A percentile compares a stretch with the other conserved stretches of the same genome.
These are phyloP conservation scores for Globisporangium paroecandrum DNA, from an alignment of 352 stramenopile species.

Conservation along the genomic window DNA sequence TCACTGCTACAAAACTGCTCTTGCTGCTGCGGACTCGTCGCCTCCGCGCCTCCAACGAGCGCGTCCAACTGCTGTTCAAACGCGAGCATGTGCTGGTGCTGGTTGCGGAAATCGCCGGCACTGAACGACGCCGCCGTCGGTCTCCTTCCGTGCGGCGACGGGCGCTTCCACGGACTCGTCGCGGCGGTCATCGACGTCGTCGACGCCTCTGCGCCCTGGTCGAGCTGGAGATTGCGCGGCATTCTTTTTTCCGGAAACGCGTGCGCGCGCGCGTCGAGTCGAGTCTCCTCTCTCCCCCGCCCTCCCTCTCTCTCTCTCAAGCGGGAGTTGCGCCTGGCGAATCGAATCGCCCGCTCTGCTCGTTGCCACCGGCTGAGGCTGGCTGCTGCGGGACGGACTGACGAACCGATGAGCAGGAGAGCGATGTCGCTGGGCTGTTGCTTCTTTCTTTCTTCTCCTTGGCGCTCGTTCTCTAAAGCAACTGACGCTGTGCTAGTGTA, in stretches of 20 bases:
- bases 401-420: background rate
- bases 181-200: constrained; percentile 10
- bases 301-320: background rate
- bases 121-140: constrained; percentile 24
- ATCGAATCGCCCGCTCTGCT: background rate
- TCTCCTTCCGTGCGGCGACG: background rate
- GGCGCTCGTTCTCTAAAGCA: background rate
- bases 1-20: background rate
- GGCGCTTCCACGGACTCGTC: constrained; percentile 15
- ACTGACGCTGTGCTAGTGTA: background rate
- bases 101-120: constrained; percentile 18
- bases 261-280: background rate
- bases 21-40: constrained; percentile 6
- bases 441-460: background rate
- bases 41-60: constrained; percentile 12
- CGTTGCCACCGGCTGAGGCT: background rate
- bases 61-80: constrained; percentile 18
- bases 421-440: background rate
- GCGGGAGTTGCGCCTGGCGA: background rate
- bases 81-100: constrained; percentile 15
- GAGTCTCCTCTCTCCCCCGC: background rate
- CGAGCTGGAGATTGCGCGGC: constrained; percentile 17
- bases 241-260: background rate
- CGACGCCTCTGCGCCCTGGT: background rate
- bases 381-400: background rate